Evolutionary conservation across 768 basidiomycete genomes (phyloP).

Genomic region (Hypsizygus marmoreus): DNA sequence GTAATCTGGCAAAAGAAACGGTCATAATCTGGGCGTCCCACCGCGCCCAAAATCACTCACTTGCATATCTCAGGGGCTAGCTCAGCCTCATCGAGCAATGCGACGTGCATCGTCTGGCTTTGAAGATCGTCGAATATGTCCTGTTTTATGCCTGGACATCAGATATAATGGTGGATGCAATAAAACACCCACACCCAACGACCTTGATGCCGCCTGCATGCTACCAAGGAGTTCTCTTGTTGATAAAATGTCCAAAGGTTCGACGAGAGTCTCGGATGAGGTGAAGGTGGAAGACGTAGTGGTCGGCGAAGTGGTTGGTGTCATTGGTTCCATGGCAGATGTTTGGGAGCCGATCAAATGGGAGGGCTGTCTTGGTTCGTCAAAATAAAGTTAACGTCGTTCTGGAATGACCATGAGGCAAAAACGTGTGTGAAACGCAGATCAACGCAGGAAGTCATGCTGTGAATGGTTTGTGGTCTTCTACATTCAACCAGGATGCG

Average conservation of each 20-base stretch:
- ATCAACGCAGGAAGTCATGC: slow-evolving; percentile 1
- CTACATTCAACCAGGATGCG: too few species aligned
- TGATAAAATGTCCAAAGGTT: slow-evolving; percentile 16
- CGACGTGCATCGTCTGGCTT: slow-evolving; percentile 44
- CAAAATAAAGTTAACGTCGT: neutral
- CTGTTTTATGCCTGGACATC: slow-evolving; percentile 25
- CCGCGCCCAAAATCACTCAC: slow-evolving; percentile 27
- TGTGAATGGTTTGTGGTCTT: neutral
- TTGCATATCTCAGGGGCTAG: slow-evolving; percentile 41
- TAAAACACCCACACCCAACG: slow-evolving; percentile 28
- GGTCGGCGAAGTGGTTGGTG: slow-evolving; percentile 16
- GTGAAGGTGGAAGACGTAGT: neutral
- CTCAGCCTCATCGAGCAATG: slow-evolving; percentile 38
- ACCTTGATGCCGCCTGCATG: slow-evolving; percentile 31
- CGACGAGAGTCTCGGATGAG: slow-evolving; percentile 15
- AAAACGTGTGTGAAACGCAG: slow-evolving; percentile 17
- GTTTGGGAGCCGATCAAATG: too few species aligned
- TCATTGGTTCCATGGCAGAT: slow-evolving; percentile 16
- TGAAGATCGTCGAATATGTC: slow-evolving; percentile 45
- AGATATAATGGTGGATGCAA: neutral
- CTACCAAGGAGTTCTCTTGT: slow-evolving; percentile 13
- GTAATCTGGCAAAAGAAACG: slow-evolving; percentile 43
- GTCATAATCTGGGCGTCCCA: too few species aligned
- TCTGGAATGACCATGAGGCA: slow-evolving; percentile 14
- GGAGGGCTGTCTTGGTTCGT: too few species aligned